phyloP scores from a whole-genome alignment of 208 protist species.

The Leishmania lainsoni region DNA sequence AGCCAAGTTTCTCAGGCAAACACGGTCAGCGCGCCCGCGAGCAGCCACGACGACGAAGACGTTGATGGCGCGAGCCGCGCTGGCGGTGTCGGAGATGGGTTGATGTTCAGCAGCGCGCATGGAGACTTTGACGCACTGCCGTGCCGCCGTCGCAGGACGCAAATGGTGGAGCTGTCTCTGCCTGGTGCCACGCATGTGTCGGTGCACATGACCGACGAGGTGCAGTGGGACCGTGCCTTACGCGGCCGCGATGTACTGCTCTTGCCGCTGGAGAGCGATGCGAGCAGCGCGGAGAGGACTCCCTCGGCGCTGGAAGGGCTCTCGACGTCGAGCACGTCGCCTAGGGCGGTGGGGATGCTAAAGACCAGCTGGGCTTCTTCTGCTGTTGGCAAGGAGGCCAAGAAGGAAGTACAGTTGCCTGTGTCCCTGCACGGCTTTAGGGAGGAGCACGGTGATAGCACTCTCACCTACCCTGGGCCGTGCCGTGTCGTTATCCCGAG shows the following conservation, averaged over 20 bases:
- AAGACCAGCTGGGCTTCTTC: neutral
- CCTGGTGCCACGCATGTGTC: conserved; percentile 27
- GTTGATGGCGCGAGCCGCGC: neutral
- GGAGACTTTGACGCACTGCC: conserved; percentile 28
- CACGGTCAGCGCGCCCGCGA: conserved; percentile 14
- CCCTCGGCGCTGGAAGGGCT: neutral
- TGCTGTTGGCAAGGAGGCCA: neutral
- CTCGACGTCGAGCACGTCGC: neutral
- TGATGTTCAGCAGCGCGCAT: neutral
- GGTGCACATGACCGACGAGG: conserved; percentile 13
- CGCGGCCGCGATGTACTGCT: conserved; percentile 23
- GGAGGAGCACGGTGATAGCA: neutral
- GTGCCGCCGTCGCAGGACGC: conserved; percentile 24
- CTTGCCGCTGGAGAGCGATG: conserved; percentile 29
- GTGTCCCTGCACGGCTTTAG: conserved; percentile 15
- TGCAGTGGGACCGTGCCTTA: conserved; percentile 9
- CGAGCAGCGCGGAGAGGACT: conserved; percentile 7
- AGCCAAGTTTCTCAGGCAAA: conserved; percentile 5
- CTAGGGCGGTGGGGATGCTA: neutral
- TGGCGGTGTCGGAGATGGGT: neutral
- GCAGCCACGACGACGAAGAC: conserved; percentile 13
- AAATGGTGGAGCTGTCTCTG: conserved; percentile 26
- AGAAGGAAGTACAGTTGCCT: conserved; percentile 3
- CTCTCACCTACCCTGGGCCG: conserved; percentile 26
- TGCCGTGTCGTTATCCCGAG: conserved; percentile 30